phyloP scores from a whole-genome alignment of 768 basidiomycete species.

The Mycena galericulata region DNA sequence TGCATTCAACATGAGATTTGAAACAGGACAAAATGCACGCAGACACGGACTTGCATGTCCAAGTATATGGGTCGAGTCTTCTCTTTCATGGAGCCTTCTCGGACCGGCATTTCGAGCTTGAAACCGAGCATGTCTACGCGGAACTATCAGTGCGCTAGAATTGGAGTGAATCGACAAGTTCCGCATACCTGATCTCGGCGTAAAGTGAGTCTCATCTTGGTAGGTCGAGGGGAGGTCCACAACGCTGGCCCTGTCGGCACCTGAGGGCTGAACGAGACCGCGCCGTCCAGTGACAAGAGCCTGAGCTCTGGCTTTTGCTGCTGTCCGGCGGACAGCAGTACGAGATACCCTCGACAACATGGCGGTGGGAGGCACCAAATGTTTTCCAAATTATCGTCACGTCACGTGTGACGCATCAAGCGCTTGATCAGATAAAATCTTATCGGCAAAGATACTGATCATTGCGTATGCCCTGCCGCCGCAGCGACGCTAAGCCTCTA shows the following conservation, averaged over 20 bases:
- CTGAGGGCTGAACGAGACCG: constrained; percentile 83
- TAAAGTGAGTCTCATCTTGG: constrained; percentile 74
- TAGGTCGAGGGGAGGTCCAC: constrained; percentile 84
- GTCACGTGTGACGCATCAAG: too few relatives aligned
- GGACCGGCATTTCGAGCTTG: constrained; percentile 74
- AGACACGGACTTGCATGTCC: constrained; percentile 87
- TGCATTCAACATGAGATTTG: constrained; percentile 45
- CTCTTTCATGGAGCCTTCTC: constrained; percentile 66
- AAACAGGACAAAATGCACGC: not conserved
- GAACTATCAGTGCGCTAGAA: constrained; percentile 21
- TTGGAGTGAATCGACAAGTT: not conserved
- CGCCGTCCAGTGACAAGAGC: constrained; percentile 54
- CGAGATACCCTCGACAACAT: constrained; percentile 73
- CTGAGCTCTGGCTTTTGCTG: constrained; percentile 42
- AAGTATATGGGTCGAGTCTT: constrained; percentile 94
- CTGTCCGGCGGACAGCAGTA: constrained; percentile 49
- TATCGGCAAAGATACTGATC: too few relatives aligned
- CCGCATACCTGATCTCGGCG: constrained; percentile 74
- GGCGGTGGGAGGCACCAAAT: constrained; percentile 33
- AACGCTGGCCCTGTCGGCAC: constrained; percentile 84
- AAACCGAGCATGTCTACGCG: constrained; percentile 88
- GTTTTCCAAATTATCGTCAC: constrained; percentile 30
- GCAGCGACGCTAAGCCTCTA: too few relatives aligned
- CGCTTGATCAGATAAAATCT: not conserved
- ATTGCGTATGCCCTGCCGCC: too few relatives aligned